These are phyloP conservation scores for Alternaria dauci DNA, from an alignment of 2,329 filamentous ascomycete genomes.

Conservation along the genomic window DNA sequence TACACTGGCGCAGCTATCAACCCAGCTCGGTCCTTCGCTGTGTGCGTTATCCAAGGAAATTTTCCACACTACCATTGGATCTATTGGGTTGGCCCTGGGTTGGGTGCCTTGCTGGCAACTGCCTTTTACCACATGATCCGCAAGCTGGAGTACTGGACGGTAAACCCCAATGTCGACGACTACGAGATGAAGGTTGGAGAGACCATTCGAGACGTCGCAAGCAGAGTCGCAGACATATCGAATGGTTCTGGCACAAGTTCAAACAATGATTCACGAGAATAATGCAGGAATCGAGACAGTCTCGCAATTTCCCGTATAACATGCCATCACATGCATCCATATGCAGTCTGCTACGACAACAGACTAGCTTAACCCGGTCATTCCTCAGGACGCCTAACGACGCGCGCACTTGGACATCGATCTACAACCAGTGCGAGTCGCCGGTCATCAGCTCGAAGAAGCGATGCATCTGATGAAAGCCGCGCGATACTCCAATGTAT, in stretches of 20 bases:
- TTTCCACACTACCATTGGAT: neutral
- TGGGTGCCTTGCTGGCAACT: neutral
- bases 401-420: too few relatives aligned
- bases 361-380: too few relatives aligned
- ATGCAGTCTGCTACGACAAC: too few relatives aligned
- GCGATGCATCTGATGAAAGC: too few relatives aligned
- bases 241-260: neutral
- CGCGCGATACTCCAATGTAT: neutral
- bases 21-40: neutral
- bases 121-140: conserved; percentile 1
- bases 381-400: too few relatives aligned
- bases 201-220: conserved; percentile 3
- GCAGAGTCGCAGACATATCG: neutral
- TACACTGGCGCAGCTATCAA: conserved; percentile 2
- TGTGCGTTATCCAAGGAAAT: neutral
- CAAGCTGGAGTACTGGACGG: conserved; percentile 3
- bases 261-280: too few relatives aligned
- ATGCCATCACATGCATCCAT: too few relatives aligned
- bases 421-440: too few relatives aligned
- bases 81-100: neutral
- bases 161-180: neutral
- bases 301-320: too few relatives aligned
- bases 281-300: too few relatives aligned
- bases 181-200: conserved; percentile 3
- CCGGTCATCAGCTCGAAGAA: too few relatives aligned